Conservation (phyloP, 148 eudicot species). For the Amaranthus palmeri region DNA sequence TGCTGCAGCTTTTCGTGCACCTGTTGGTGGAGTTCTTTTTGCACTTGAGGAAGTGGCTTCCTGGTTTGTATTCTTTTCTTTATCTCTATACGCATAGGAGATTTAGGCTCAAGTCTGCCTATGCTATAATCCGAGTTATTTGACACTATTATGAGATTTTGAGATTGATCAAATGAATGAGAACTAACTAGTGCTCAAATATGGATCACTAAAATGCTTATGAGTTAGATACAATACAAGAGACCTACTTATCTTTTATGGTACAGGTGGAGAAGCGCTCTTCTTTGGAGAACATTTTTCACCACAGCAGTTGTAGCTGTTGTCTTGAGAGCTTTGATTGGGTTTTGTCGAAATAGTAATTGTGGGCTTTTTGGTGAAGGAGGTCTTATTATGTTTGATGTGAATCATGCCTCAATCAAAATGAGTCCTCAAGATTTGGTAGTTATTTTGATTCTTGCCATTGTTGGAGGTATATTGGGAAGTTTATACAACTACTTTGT, state of each 20-base stretch:
- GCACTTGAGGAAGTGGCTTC: conserved; percentile 86
- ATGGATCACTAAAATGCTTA: no score
- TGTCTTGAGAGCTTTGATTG: conserved; percentile 47
- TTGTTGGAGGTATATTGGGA: conserved; percentile 75
- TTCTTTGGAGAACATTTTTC: conserved; percentile 85
- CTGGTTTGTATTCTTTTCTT: conserved; percentile 40
- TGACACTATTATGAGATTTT: no score
- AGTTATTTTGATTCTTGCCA: conserved; percentile 51
- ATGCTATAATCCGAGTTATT: no score
- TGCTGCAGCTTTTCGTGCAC: conserved; percentile 85
- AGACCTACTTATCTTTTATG: not conserved
- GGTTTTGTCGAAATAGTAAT: conserved; percentile 49
- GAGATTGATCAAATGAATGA: no score
- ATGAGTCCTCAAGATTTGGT: conserved; percentile 45
- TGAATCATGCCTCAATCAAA: conserved; percentile 31
- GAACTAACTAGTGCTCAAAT: no score
- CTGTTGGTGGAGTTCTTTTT: conserved; percentile 86
- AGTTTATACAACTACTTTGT: conserved; percentile 71
- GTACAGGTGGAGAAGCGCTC: conserved; percentile 85
- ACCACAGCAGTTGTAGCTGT: conserved; percentile 80
- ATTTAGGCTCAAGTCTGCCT: no score
- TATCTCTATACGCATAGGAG: not conserved
- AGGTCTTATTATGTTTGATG: conserved; percentile 74
- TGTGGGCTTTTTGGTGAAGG: conserved; percentile 84
- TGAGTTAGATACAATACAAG: no score